Evolutionary conservation across 1,139 yeast genomes (phyloP), one percentile per base, ranked within the genome.

Genomic region (Spencermartinsiella ligniputridi): DNA sequence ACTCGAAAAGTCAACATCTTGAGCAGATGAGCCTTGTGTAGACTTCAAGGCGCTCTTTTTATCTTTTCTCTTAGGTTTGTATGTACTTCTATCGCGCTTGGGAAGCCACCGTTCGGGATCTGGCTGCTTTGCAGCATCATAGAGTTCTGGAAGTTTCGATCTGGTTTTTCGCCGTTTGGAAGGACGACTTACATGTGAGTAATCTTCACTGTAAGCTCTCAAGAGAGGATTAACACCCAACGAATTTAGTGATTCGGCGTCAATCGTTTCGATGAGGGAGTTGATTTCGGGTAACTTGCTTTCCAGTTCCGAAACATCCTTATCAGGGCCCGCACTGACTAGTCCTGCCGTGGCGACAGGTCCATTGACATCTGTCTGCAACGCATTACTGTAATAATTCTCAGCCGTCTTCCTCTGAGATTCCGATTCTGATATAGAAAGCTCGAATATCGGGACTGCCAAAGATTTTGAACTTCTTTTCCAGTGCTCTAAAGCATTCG

Each of bases 71-170:
- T 84, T 82, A 16, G 95, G 88, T 63, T 79, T 86, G 68, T 85
- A 89, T 55, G 82, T 80, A 4, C 89, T 78, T 64, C 97, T 78
- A 61, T 89, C 92, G 58, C 81, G 83, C 74, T 85, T 60, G 24
- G 97, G 95, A 44, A 89, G 67, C 97, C 97, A 90, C 68, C 97
- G 80, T 63, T 90, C 97, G 8, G 76, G 75, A 55, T 81, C 83
- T 1, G 77, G 70, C 16, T 58, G 54, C 43, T 61, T 66, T 4
- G 59, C 52, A 2, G 67, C 57, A 45, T 75, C 79, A 41, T 60
- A 71, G 39, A 59, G 58, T 47, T 70, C 68, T 30, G 80, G 73
- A 34, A 70, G 64, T 40, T 55, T 56, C 22, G 55, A 39, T 62
- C 57, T 52, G 65, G 69, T 38, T 57, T 61, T 51, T 64, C 68